These are phyloP conservation scores for Taxawa tesnikishii DNA, from an alignment of 2,329 filamentous ascomycete species.

Conservation along the genomic window DNA sequence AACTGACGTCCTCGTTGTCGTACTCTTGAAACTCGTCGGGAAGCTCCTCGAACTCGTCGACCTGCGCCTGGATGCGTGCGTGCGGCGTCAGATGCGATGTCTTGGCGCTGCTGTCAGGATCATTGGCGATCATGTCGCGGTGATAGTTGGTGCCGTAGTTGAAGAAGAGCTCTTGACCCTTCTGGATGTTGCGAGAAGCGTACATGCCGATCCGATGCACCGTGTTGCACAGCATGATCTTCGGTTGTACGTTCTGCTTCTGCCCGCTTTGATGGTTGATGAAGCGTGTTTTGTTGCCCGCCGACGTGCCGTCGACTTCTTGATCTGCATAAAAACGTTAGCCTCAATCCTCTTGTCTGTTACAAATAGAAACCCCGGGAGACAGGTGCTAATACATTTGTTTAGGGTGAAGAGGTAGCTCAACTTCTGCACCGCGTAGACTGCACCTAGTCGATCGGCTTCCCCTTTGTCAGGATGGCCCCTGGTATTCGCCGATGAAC, in stretches of 20 bases:
- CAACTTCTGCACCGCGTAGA: constrained; percentile 47
- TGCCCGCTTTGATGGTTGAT: constrained; percentile 59
- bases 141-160: constrained; percentile 47
- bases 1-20: too few relatives aligned
- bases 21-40: too few relatives aligned
- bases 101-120: constrained; percentile 1
- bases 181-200: constrained; percentile 52
- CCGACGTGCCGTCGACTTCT: constrained; percentile 58
- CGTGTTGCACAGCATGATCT: constrained; percentile 60
- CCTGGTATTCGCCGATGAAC: constrained; percentile 72
- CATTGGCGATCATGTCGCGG: constrained; percentile 4
- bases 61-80: background rate
- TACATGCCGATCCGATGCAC: constrained; percentile 64
- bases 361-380: constrained; percentile 1
- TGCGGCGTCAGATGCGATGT: too few relatives aligned
- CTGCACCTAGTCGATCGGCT: constrained; percentile 55
- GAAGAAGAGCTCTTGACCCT: constrained; percentile 70
- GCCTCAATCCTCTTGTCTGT: too few relatives aligned
- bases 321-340: constrained; percentile 28
- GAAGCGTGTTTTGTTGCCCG: constrained; percentile 71
- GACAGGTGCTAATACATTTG: constrained; percentile 17
- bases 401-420: constrained; percentile 51
- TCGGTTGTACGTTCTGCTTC: constrained; percentile 50
- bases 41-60: background rate
- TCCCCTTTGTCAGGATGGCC: constrained; percentile 62